Percentiles rank a stretch among this genome's conserved stretches.
phyloP scores from a whole-genome alignment of 176 grass and related monocot genomes.

The Triticum timopheevii region DNA sequence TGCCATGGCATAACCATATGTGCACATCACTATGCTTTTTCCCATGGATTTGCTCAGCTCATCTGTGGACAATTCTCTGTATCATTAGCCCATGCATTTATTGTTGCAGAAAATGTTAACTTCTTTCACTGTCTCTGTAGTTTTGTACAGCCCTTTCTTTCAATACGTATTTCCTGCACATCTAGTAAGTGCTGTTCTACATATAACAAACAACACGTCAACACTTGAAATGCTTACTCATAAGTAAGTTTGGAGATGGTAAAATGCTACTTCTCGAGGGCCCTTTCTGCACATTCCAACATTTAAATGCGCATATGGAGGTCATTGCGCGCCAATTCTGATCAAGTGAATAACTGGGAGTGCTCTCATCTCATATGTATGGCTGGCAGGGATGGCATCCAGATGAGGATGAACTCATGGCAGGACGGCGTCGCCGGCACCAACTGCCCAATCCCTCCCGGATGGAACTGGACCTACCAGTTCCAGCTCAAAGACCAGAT shows the following conservation, averaged over 20 bases:
- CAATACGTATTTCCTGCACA: not conserved
- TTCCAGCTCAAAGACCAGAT: slow-evolving; percentile 99
- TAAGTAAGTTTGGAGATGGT: not conserved
- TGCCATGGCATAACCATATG: not conserved
- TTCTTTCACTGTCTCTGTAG: not conserved
- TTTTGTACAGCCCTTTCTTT: not conserved
- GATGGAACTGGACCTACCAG: slow-evolving; percentile 99
- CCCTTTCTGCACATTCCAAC: not conserved
- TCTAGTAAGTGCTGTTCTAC: not conserved
- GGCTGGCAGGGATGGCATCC: slow-evolving; percentile 73
- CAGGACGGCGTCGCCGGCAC: slow-evolving; percentile 92
- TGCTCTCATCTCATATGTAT: not conserved
- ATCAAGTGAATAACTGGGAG: slow-evolving; percentile 16
- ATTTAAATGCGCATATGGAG: not conserved
- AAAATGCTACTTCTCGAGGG: not conserved
- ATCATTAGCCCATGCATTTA: not conserved
- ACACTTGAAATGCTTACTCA: not conserved
- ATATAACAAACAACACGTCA: not conserved
- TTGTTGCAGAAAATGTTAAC: not conserved
- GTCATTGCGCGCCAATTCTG: not conserved
- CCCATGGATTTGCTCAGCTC: not conserved
- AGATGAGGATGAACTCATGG: slow-evolving; percentile 89
- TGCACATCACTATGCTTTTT: slow-evolving; percentile 6
- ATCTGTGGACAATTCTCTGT: not conserved
- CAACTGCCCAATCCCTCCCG: slow-evolving; percentile 81